These are phyloP conservation scores for Sphaceloma murrayae DNA, from an alignment of 2,329 filamentous ascomycete species.

Conservation along the genomic window DNA sequence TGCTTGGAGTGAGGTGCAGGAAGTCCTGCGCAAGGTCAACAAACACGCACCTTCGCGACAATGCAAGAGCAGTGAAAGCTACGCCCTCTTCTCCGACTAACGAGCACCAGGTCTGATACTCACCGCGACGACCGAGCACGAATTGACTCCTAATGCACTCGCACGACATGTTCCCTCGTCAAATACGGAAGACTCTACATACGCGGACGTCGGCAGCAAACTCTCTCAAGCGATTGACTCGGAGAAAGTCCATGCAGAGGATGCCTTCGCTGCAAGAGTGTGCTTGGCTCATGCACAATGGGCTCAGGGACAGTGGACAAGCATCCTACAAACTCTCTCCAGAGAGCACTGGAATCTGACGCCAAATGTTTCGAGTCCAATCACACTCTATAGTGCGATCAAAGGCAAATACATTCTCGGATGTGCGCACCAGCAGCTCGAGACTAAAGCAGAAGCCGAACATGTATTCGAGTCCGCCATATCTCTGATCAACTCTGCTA, in stretches of 20 bases:
- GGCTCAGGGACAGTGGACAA: constrained; percentile 48
- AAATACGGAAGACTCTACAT: background rate
- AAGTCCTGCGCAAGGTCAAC: constrained; percentile 82
- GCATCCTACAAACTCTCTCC: constrained; percentile 13
- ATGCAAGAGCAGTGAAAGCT: constrained; percentile 50
- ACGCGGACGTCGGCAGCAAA: constrained; percentile 16
- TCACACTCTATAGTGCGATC: constrained; percentile 17
- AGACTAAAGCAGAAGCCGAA: constrained; percentile 14
- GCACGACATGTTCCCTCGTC: background rate
- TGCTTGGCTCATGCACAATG: constrained; percentile 82
- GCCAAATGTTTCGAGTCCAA: constrained; percentile 7
- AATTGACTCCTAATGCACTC: constrained; percentile 30
- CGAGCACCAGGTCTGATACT: constrained; percentile 34
- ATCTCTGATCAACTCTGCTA: background rate
- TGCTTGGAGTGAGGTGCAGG: constrained; percentile 76
- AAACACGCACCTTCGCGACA: constrained; percentile 82
- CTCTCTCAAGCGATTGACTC: constrained; percentile 27
- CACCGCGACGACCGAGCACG: constrained; percentile 39
- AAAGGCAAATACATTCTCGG: constrained; percentile 26
- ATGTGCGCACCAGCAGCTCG: constrained; percentile 24
- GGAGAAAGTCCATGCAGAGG: constrained; percentile 39
- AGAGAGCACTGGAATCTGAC: constrained; percentile 13
- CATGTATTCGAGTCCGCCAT: constrained; percentile 5
- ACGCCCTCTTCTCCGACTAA: constrained; percentile 17
- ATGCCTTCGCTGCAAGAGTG: constrained; percentile 66